Base-by-base conservation (phyloP, 768 basidiomycete species). In the Mycena sanguinolenta region DNA sequence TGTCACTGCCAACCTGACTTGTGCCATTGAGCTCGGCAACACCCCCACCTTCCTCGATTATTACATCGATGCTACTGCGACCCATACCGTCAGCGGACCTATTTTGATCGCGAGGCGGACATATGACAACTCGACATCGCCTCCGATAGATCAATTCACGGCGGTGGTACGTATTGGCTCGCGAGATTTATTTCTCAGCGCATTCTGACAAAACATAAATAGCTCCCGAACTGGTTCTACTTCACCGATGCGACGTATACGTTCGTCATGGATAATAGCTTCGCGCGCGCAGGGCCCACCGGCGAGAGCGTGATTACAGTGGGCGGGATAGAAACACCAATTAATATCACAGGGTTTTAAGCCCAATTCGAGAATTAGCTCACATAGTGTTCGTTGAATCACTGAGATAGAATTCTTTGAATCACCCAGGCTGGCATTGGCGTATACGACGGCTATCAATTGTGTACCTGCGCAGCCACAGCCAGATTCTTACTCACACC, bases 21-120 rank as follows among this genome's bases (percentile, higher is more conserved):
- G 71, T 28, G 71, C 71, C 28, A 23, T 72, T 54, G 63, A 72
- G 63, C 27, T 62, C 2, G 71, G 59, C 25, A 50, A 72, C 53
- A 72, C 63, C 12, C 71, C 71, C 10, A 69, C 67, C 14, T 72
- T 55, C 63, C 67, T 72, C 25, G 71, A 72, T 38, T 72, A 72
- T 44, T 69, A 65, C 25, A 65, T 72, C 67, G 62, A 59, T 42
- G 71, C 52, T 14, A 19, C 32, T 4, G 49, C 63, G 14, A 38
- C 30, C 13, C 44, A 46, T 23, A 62, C 58, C 21, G 65, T 69
- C 28, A 30, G 36, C 8, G 71, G 71, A 4, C 67, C 71, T 23
- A 58, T 72, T 49, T 42, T 69, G 38, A 21, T 72, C 38, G 67
- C 71, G 19, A 58, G 71, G 34, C 38, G 67, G 46, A 65, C 71